Evolutionary conservation across 345 rosid genomes (phyloP), one percentile per base, ranked within the genome.

Genomic region (Camelina hispida): DNA sequence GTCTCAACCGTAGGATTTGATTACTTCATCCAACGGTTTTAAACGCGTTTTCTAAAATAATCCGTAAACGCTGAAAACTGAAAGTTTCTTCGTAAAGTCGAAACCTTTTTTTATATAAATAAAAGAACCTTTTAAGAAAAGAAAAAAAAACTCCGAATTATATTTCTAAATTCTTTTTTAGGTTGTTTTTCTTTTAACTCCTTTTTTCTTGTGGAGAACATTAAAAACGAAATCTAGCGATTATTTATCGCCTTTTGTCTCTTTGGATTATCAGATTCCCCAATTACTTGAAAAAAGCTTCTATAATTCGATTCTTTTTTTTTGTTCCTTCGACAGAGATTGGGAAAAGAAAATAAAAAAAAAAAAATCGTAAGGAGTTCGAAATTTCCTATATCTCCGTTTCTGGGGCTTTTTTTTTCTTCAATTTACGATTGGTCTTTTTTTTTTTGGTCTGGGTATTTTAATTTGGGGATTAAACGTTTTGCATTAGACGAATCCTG

Each of bases 401-500:
- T 74, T 65, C 71, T 55, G 48, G 71, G 35, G 6, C 30, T n/a
- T 37, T 55, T 40, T 40, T 42, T 9, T 54, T 2, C 20, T 22
- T 42, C 20, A 13, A 38, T 8, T 43, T 40, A 6, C 11, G 9
- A 18, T 51, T 51, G 14, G 2, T 50, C 38, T 14, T 10, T 13
- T 4, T 20, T 6, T 44, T 38, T 10, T 3, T 25, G 28, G 4
- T 25, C 62, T 34, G 50, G 28, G 30, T 48, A 47, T 55, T 12
- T 42, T 43, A 51, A n/a, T 66, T 79, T 75, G 75, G 81, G 72
- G 72, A 63, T 78, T 56, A 40, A 40, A 32, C 66, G 81, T 51
- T 80, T 80, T 63, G 62, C 62, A 66, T 66, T 46, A 68, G 54
- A 53, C 43, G 73, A 47, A 53, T 53, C 52, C 43, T 50, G 22